A percentile compares a stretch with the other conserved stretches of the same genome.
Evolutionary conservation across 805 yeast genomes (phyloP).

Genomic region (Zygosaccharomyces gambellarensis): DNA sequence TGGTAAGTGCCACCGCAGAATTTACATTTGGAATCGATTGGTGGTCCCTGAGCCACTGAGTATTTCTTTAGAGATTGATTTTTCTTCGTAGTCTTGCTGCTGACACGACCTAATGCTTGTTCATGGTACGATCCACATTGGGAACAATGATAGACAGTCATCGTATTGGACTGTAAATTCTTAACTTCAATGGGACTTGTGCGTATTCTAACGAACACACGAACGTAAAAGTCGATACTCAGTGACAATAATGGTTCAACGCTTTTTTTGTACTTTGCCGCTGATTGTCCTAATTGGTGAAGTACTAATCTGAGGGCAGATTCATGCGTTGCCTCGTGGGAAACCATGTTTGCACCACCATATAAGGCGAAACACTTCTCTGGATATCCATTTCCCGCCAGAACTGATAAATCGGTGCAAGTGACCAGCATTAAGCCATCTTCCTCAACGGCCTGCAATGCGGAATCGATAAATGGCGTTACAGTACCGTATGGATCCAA

Average conservation of each 20-base stretch:
- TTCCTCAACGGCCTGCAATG: slow-evolving; percentile 75
- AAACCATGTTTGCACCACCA: slow-evolving; percentile 86
- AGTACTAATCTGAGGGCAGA: slow-evolving; percentile 84
- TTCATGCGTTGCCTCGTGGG: slow-evolving; percentile 81
- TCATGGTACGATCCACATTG: slow-evolving; percentile 74
- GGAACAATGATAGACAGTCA: slow-evolving; percentile 75
- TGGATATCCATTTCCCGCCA: slow-evolving; percentile 94
- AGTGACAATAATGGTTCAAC: slow-evolving; percentile 83
- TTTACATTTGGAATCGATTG: slow-evolving; percentile 56
- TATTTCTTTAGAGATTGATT: slow-evolving; percentile 42
- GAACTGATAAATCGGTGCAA: slow-evolving; percentile 92
- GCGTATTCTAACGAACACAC: slow-evolving; percentile 74
- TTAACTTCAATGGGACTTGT: slow-evolving; percentile 81
- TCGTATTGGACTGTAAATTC: slow-evolving; percentile 67
- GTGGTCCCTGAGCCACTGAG: slow-evolving; percentile 62
- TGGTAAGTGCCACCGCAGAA: slow-evolving; percentile 66
- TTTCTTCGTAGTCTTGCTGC: slow-evolving; percentile 40
- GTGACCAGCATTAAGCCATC: slow-evolving; percentile 86
- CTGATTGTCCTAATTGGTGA: slow-evolving; percentile 68
- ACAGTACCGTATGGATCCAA: slow-evolving; percentile 98
- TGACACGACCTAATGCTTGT: slow-evolving; percentile 70
- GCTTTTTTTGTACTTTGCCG: slow-evolving; percentile 82
- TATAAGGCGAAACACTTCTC: slow-evolving; percentile 93
- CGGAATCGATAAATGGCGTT: slow-evolving; percentile 90
- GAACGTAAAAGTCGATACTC: slow-evolving; percentile 87